Percentiles rank a stretch among this genome's conserved stretches.
These are phyloP conservation scores for Microbotryum silenes-acaulis DNA, from an alignment of 1,284 basidiomycete genomes.

Conservation along the genomic window DNA sequence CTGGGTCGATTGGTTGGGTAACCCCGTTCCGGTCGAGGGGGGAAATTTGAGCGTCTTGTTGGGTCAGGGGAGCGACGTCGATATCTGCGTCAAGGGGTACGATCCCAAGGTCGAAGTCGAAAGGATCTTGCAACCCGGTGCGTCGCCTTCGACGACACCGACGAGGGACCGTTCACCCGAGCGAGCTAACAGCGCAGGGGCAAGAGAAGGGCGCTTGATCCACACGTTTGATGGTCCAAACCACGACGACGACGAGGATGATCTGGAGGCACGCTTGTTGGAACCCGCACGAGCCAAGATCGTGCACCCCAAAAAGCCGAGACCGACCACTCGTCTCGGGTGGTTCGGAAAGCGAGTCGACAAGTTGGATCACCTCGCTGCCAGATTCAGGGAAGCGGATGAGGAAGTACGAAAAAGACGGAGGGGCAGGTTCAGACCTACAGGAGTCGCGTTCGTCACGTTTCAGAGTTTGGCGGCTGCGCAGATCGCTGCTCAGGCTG, in stretches of 20 bases:
- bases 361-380: constrained; percentile 74
- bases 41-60: constrained; percentile 53
- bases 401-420: constrained; percentile 59
- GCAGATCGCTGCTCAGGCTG: constrained; percentile 86
- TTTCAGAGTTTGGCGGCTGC: constrained; percentile 90
- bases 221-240: constrained; percentile 3
- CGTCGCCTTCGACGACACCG: constrained; percentile 3
- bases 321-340: constrained; percentile 60
- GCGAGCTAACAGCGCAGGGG: not conserved
- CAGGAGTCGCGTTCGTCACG: constrained; percentile 86
- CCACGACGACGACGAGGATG: constrained; percentile 7
- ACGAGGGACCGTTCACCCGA: not conserved
- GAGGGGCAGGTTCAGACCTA: constrained; percentile 63
- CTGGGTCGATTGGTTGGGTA: constrained; percentile 86
- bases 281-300: constrained; percentile 40
- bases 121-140: constrained; percentile 20
- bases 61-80: constrained; percentile 38
- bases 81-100: constrained; percentile 49
- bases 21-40: constrained; percentile 66
- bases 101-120: constrained; percentile 41
- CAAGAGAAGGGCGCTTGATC: constrained; percentile 3
- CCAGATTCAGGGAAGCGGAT: constrained; percentile 66
- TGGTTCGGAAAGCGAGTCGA: constrained; percentile 69
- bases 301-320: constrained; percentile 61
- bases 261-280: constrained; percentile 28